phyloP scores from a whole-genome alignment of 2,329 filamentous ascomycete species.

The Fusarium fracticaudum region DNA sequence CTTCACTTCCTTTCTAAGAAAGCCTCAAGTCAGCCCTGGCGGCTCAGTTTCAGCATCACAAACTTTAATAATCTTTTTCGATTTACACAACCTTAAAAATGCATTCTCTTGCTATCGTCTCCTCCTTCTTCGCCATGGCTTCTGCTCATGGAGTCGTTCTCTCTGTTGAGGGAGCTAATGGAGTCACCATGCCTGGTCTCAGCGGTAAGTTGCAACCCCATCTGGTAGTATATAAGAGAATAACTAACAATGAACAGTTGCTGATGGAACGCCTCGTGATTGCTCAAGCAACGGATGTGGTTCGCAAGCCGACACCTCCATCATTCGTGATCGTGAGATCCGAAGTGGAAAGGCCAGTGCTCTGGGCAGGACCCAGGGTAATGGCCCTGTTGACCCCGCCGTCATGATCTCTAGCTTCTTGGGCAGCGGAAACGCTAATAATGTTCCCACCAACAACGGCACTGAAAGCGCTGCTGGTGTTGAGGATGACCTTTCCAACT shows the following conservation, averaged over 20 bases:
- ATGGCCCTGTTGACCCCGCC: constrained; percentile 66
- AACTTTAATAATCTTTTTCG: neutral
- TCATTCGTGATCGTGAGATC: constrained; percentile 71
- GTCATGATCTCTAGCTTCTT: constrained; percentile 70
- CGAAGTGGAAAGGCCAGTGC: constrained; percentile 61
- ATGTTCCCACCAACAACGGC: neutral
- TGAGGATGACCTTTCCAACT: constrained; percentile 54
- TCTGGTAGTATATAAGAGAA: too few relatives aligned
- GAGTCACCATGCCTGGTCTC: constrained; percentile 70
- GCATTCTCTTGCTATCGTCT: constrained; percentile 43
- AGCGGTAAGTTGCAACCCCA: constrained; percentile 35
- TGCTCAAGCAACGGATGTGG: constrained; percentile 70
- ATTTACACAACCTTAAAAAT: constrained; percentile 33
- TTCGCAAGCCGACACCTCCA: constrained; percentile 75
- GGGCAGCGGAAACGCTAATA: constrained; percentile 45
- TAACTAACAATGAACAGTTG: constrained; percentile 52
- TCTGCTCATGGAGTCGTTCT: constrained; percentile 69
- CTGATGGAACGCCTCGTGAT: constrained; percentile 74
- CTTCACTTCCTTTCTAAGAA: neutral
- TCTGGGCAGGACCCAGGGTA: constrained; percentile 71
- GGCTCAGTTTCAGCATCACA: neutral
- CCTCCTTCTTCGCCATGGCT: constrained; percentile 56
- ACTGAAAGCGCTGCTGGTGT: constrained; percentile 47
- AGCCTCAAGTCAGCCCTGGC: neutral
- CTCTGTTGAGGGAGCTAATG: constrained; percentile 66